A percentile compares a stretch with the other conserved stretches of the same genome.
These are phyloP conservation scores for Leccinum variabile DNA, from an alignment of 1,284 basidiomycete species.

Conservation along the genomic window DNA sequence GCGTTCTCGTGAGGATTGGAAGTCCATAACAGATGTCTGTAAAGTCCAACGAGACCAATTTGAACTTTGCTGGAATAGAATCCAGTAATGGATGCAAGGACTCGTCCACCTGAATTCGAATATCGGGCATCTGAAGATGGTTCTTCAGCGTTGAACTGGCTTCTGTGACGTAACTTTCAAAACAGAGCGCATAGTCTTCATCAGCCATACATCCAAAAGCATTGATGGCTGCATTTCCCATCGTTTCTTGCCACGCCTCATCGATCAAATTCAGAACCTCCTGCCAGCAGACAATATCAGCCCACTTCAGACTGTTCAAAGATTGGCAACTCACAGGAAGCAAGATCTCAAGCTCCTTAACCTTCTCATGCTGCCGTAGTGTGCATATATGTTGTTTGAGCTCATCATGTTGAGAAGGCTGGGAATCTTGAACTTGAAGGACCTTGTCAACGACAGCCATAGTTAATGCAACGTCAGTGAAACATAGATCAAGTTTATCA, in stretches of 20 bases:
- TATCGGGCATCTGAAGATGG: background rate
- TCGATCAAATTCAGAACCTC: background rate
- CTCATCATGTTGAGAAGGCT: too few species aligned
- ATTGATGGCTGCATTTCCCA: background rate
- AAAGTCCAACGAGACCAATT: background rate
- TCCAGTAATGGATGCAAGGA: background rate
- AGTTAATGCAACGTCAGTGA: background rate
- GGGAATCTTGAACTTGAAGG: too few species aligned
- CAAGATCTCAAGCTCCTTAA: background rate
- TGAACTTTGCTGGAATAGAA: constrained; percentile 6
- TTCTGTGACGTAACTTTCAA: background rate
- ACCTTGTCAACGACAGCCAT: too few species aligned
- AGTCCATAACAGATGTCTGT: background rate
- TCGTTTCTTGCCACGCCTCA: background rate
- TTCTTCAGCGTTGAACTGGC: background rate
- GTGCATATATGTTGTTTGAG: background rate
- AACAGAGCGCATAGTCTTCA: background rate
- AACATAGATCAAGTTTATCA: constrained; percentile 1
- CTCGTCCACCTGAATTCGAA: background rate
- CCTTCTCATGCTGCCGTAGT: background rate
- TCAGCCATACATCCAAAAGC: background rate
- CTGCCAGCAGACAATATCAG: background rate
- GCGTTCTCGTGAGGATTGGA: constrained; percentile 3
- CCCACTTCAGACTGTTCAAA: background rate
- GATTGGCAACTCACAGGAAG: background rate